Base-by-base conservation (phyloP, 768 basidiomycete species). In the Boletus sp. region DNA sequence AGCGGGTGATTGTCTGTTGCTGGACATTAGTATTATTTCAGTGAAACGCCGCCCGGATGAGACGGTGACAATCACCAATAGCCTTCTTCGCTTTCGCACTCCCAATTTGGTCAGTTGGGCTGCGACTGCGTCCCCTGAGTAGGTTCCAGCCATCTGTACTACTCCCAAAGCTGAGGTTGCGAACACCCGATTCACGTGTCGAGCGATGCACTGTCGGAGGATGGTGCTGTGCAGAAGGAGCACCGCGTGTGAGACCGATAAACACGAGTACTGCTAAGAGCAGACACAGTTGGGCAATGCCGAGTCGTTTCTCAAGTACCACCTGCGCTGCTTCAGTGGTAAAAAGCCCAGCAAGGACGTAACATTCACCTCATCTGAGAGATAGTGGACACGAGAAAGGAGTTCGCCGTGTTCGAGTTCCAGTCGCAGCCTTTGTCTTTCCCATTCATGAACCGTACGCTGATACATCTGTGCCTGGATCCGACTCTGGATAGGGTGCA, bases 211-310 rank as follows among this genome's bases (percentile, higher is more conserved):
- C 13, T 0, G 23, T 27, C 9, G 48, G 40, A 37, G 51, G 51
- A 47, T 57, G 53, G 15, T 60, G 55, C 23, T 62, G 51, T 83
- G 88, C 7, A 34, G 59, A 44, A 5, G 69, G 60, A 17, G 68
- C 65, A 32, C 91, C 90, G 6, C 93, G 82, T 5, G 93, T 94
- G 48, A 96, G 77, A 17, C 87, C 83, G 72, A 96, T 88, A 68
- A 97, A 93, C 13, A 93, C 76, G 19, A 96, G 79, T 10, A 97
- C 87, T 0, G 87, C 82, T 4, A 97, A 77, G 6, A 96, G 77
- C 7, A 95, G 78, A 65, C 88, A 85, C 0, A 98, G 79, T 63
- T 98, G 95, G 0, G 88, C 89, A 21, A 97, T 83, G 3, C 93
- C 87, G 0, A 97, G 80, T 2, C 93, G 85, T 63, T 96, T 94